Evolutionary conservation across 345 rosid genomes (phyloP).

Genomic region (Pugionium cornutum): DNA sequence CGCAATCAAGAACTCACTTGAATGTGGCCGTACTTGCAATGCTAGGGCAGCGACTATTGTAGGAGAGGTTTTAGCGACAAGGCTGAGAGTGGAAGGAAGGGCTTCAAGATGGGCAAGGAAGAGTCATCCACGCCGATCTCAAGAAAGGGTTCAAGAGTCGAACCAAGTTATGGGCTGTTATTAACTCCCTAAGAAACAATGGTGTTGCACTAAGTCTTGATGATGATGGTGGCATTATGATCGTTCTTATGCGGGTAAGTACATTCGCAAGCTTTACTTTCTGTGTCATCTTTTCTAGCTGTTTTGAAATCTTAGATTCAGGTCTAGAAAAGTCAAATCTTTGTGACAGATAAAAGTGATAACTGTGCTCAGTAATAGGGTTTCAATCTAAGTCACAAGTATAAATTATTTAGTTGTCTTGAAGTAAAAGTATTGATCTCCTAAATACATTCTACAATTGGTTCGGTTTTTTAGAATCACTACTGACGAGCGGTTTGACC

Average conservation of each 20-base stretch:
- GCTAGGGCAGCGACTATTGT: slow-evolving; percentile 77
- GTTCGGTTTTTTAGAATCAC: slow-evolving; percentile 16
- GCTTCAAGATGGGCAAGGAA: slow-evolving; percentile 75
- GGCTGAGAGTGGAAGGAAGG: slow-evolving; percentile 66
- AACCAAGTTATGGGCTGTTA: slow-evolving; percentile 56
- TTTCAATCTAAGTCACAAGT: slow-evolving; percentile 25
- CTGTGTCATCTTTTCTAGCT: slow-evolving; percentile 7
- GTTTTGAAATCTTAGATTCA: too few relatives aligned
- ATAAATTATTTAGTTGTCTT: slow-evolving; percentile 1
- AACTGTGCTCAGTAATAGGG: background rate
- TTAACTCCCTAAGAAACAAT: slow-evolving; percentile 68
- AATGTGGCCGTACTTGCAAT: slow-evolving; percentile 77
- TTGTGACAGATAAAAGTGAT: too few relatives aligned
- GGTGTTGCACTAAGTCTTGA: slow-evolving; percentile 71
- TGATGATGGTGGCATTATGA: slow-evolving; percentile 44
- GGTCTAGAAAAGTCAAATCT: too few relatives aligned
- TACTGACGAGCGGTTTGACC: slow-evolving; percentile 39
- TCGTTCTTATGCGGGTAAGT: slow-evolving; percentile 25
- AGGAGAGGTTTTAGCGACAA: slow-evolving; percentile 82
- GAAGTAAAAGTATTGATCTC: slow-evolving; percentile 16
- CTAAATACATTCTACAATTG: slow-evolving; percentile 10
- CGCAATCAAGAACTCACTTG: slow-evolving; percentile 66
- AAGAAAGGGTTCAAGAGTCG: slow-evolving; percentile 71
- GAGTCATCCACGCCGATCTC: slow-evolving; percentile 66
- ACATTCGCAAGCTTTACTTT: background rate